A percentile compares a stretch with the other conserved stretches of the same genome.
These are phyloP conservation scores for Eremothecium cymbalariae DNA, from an alignment of 1,139 yeast species.

Conservation along the genomic window DNA sequence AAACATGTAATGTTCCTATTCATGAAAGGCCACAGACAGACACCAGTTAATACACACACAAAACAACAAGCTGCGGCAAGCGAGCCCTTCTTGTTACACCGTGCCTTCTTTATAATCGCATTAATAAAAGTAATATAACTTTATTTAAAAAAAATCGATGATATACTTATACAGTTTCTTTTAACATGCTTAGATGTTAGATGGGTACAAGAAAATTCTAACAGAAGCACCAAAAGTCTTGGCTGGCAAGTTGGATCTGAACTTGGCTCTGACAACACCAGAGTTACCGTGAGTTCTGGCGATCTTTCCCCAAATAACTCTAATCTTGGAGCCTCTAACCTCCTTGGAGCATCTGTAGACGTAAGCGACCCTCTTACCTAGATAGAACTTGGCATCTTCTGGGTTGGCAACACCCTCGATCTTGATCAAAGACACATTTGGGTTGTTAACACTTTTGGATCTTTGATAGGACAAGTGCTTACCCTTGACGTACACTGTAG, in stretches of 20 bases:
- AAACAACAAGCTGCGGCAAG: neutral
- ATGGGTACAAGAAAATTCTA: slow-evolving; percentile 99
- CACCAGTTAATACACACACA: too few species aligned
- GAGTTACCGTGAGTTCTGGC: slow-evolving; percentile 98
- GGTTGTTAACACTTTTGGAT: slow-evolving; percentile 97
- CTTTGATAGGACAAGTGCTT: slow-evolving; percentile 99
- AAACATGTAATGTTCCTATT: too few species aligned
- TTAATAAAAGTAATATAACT: slow-evolving; percentile 7
- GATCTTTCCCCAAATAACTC: slow-evolving; percentile 99
- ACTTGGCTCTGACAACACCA: slow-evolving; percentile 97
- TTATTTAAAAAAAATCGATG: slow-evolving; percentile 13
- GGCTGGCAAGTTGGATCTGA: slow-evolving; percentile 98
- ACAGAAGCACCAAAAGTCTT: slow-evolving; percentile 99
- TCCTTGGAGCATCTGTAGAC: slow-evolving; percentile 99
- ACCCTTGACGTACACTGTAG: slow-evolving; percentile 97
- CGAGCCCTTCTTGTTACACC: neutral
- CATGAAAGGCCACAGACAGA: too few species aligned
- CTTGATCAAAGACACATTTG: slow-evolving; percentile 93
- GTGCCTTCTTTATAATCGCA: slow-evolving; percentile 14
- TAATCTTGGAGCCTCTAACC: slow-evolving; percentile 96
- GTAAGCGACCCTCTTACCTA: slow-evolving; percentile 98
- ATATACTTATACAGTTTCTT: slow-evolving; percentile 18
- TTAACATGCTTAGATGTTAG: slow-evolving; percentile 71
- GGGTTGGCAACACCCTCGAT: slow-evolving; percentile 90
- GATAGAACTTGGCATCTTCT: slow-evolving; percentile 96